Conservation (phyloP, 148 eudicot genomes). For the Vaccinium corymbosum region DNA sequence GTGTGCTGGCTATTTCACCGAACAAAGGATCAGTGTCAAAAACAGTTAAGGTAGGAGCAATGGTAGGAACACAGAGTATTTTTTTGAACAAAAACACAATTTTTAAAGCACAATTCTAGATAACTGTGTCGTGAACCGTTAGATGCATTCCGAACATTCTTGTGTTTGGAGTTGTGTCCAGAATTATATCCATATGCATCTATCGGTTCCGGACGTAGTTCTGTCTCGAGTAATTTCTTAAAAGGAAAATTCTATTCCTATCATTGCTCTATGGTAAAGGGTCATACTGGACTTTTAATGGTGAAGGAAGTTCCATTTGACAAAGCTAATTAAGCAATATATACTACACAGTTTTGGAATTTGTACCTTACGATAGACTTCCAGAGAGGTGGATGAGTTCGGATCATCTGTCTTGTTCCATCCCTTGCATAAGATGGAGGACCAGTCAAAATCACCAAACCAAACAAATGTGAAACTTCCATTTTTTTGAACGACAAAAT, state of each 20-base stretch:
- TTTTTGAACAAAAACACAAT: too few relatives aligned
- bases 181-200: too few relatives aligned
- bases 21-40: conserved; percentile 6
- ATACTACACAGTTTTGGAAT: background rate
- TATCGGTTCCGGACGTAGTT: too few relatives aligned
- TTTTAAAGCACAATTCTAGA: too few relatives aligned
- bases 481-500: too few relatives aligned
- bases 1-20: background rate
- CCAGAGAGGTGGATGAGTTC: background rate
- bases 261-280: background rate
- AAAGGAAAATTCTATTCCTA: too few relatives aligned
- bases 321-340: conserved; percentile 3
- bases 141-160: too few relatives aligned
- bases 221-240: too few relatives aligned
- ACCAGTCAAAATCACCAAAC: background rate
- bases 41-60: background rate
- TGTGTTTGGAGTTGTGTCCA: too few relatives aligned
- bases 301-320: background rate
- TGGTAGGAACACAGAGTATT: too few relatives aligned
- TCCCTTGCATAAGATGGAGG: background rate
- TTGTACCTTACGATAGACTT: background rate
- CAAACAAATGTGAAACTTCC: too few relatives aligned
- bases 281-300: background rate
- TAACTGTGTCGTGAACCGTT: too few relatives aligned
- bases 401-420: background rate